phyloP scores from a whole-genome alignment of 139 green algal genomes.

The Asterochloris sp. region DNA sequence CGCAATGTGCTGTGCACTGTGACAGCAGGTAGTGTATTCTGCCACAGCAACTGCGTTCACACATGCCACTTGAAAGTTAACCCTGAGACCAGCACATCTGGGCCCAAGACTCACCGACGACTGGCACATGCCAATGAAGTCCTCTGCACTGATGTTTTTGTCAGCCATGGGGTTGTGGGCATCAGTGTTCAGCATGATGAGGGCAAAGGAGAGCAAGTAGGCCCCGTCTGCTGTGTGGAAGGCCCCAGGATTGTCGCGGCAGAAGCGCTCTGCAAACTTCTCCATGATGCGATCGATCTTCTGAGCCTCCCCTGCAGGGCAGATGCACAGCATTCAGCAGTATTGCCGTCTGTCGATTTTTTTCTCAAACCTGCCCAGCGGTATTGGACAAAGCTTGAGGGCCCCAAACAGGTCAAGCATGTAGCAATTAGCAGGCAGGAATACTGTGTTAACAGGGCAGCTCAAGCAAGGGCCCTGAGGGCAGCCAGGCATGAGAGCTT shows the following conservation, averaged over 20 bases:
- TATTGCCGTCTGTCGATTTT: background rate
- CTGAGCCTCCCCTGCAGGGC: conserved; percentile 66
- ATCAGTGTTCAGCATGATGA: conserved; percentile 98
- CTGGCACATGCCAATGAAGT: conserved; percentile 83
- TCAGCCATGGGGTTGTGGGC: conserved; percentile 92
- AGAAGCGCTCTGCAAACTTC: conserved; percentile 80
- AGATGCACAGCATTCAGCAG: background rate
- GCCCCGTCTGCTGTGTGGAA: conserved; percentile 79
- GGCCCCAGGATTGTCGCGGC: conserved; percentile 56
- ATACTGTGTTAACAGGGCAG: too few species aligned
- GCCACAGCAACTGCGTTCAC: background rate
- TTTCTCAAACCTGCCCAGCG: background rate
- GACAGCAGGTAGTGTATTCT: background rate
- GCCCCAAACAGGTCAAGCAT: background rate
- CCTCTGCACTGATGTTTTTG: conserved; percentile 59
- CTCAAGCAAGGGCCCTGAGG: too few species aligned
- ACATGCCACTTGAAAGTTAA: background rate
- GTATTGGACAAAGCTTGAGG: background rate
- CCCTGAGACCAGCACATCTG: background rate
- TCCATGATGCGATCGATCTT: conserved; percentile 95
- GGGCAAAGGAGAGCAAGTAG: conserved; percentile 86
- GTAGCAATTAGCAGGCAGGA: background rate
- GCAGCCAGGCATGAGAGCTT: too few species aligned
- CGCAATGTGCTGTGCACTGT: background rate
- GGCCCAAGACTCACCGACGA: conserved; percentile 2